A percentile compares a stretch with the other conserved stretches of the same genome.
Evolutionary conservation across 2,329 filamentous ascomycete genomes (phyloP).

Genomic region (Metarhizium guizhouense): DNA sequence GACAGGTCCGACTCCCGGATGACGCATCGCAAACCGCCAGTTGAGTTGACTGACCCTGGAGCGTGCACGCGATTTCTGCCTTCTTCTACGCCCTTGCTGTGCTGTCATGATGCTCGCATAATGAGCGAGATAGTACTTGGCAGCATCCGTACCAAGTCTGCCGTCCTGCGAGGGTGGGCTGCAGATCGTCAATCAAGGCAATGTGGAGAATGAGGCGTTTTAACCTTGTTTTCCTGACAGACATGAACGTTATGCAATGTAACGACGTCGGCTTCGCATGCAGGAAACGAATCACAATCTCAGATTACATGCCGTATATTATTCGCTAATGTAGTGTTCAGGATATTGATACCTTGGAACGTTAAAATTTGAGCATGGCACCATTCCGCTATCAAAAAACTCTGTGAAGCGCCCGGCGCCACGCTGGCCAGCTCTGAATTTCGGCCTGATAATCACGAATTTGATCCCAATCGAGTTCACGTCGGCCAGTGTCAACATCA

Average conservation of each 20-base stretch:
- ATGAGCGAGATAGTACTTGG: too few relatives aligned
- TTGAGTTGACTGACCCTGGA: too few relatives aligned
- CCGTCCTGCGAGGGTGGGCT: too few relatives aligned
- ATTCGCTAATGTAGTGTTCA: not conserved
- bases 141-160: too few relatives aligned
- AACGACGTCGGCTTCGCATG: conserved; percentile 16
- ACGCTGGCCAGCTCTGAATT: conserved; percentile 7
- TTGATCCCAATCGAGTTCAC: conserved; percentile 8
- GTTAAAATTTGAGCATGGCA: not conserved
- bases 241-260: too few relatives aligned
- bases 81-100: too few relatives aligned
- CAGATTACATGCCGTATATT: not conserved
- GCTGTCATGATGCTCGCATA: too few relatives aligned
- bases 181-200: not conserved
- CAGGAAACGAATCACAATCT: conserved; percentile 12
- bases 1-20: too few relatives aligned
- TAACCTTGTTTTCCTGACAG: too few relatives aligned
- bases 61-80: too few relatives aligned
- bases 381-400: conserved; percentile 4
- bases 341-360: not conserved
- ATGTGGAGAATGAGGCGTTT: too few relatives aligned
- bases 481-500: conserved; percentile 28
- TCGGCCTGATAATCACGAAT: conserved; percentile 10
- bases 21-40: too few relatives aligned
- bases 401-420: conserved; percentile 9